These are phyloP conservation scores for Ceratocystis smalleyi DNA, from an alignment of 2,329 filamentous ascomycete genomes.

Conservation along the genomic window DNA sequence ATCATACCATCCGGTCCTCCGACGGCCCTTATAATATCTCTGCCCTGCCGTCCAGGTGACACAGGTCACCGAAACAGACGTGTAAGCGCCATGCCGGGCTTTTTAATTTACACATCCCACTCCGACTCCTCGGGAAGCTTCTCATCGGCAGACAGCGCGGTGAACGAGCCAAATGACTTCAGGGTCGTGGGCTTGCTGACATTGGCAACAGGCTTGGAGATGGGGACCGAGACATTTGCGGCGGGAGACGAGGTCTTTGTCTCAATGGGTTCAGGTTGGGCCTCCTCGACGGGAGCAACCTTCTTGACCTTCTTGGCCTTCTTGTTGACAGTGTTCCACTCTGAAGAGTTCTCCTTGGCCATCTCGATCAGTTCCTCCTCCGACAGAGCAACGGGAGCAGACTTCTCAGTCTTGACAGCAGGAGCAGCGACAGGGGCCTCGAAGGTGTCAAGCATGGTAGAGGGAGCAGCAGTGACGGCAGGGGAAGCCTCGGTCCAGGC, in stretches of 20 bases:
- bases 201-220: constrained; percentile 21
- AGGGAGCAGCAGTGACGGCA: constrained; percentile 24
- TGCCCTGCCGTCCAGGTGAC: not conserved
- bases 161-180: constrained; percentile 33
- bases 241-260: constrained; percentile 19
- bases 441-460: constrained; percentile 41
- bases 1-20: not conserved
- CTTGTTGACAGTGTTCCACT: constrained; percentile 45
- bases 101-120: constrained; percentile 35
- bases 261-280: constrained; percentile 11
- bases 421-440: constrained; percentile 23
- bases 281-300: constrained; percentile 18
- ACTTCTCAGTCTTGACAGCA: constrained; percentile 27
- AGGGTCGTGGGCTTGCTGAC: constrained; percentile 19
- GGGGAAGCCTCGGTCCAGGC: constrained; percentile 28
- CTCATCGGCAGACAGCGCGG: constrained; percentile 31
- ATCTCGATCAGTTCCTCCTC: constrained; percentile 49
- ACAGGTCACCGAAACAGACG: not conserved
- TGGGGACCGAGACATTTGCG: constrained; percentile 18
- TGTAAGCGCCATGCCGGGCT: not conserved
- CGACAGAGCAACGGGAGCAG: constrained; percentile 32
- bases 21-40: not conserved
- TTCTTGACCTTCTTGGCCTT: constrained; percentile 28
- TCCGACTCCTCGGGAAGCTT: constrained; percentile 32
- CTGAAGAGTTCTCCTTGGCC: constrained; percentile 34